phyloP scores from a whole-genome alignment of 2,329 filamentous ascomycete genomes.

The Colletotrichum somersetense region DNA sequence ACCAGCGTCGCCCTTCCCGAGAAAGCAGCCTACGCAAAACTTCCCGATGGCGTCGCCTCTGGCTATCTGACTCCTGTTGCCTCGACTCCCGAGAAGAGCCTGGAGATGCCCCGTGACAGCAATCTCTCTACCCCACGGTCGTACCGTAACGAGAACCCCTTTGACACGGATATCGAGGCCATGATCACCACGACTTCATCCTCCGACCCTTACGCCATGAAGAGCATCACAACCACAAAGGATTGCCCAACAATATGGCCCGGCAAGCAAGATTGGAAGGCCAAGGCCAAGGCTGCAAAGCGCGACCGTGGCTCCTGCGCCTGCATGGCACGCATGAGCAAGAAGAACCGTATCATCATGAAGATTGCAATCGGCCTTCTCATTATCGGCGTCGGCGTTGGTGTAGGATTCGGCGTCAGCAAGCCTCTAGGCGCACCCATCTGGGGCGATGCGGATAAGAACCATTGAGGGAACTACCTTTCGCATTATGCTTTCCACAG shows the following conservation, averaged over 20 bases:
- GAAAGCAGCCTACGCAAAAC: slow-evolving; percentile 35
- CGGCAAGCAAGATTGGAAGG: slow-evolving; percentile 70
- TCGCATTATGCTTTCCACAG: neutral
- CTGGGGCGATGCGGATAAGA: slow-evolving; percentile 55
- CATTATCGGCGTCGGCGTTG: slow-evolving; percentile 66
- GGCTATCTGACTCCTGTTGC: slow-evolving; percentile 37
- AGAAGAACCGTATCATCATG: slow-evolving; percentile 65
- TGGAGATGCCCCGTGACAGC: slow-evolving; percentile 51
- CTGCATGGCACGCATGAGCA: slow-evolving; percentile 66
- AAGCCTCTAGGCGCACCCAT: slow-evolving; percentile 71
- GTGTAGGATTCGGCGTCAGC: slow-evolving; percentile 71
- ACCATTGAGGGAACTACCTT: neutral
- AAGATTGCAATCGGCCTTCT: slow-evolving; percentile 67
- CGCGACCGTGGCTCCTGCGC: slow-evolving; percentile 63
- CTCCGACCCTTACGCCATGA: slow-evolving; percentile 49
- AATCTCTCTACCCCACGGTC: slow-evolving; percentile 61
- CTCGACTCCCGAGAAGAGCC: slow-evolving; percentile 44
- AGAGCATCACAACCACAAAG: slow-evolving; percentile 54
- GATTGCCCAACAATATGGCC: slow-evolving; percentile 70
- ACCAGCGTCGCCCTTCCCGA: slow-evolving; percentile 34
- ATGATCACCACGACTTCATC: slow-evolving; percentile 57
- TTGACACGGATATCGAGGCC: slow-evolving; percentile 70
- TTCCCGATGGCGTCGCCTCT: slow-evolving; percentile 15
- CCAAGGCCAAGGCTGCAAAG: slow-evolving; percentile 69
- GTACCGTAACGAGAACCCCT: slow-evolving; percentile 61